Base-by-base conservation (phyloP, 148 eudicot species). In the Vaccinium vitisidaea region DNA sequence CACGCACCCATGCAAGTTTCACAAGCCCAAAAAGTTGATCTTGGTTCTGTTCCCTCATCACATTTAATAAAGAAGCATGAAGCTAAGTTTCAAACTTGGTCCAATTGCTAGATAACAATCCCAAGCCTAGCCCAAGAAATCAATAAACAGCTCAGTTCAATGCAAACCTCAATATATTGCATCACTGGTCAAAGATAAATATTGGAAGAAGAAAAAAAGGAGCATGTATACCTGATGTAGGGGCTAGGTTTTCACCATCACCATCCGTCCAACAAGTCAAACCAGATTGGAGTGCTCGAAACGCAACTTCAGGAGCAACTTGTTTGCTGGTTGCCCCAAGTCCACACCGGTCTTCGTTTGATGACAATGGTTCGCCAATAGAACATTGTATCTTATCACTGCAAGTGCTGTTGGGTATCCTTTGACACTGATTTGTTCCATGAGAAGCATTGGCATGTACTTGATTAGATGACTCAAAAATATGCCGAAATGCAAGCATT, bases 311-410 rank as follows among this genome's bases (percentile, higher is more conserved):
- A 79, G 85, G 50, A 80, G 23, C 63, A 78, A 80, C 61, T 43
- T 59, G 73, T 71, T 69, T 83, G 16, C 25, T 52, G 65, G 71
- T 63, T 75, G 32, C 71, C 55, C 27, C 43, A 84, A 75, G 83
- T 30, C 81, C 87, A 67, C 85, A 50, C 67, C 52, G 46, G 50
- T 59, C 84, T 84, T 83, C 92, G 67, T 87, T 80, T 55, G 85
- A 84, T 81, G 83, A 49, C 50, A 83, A 82, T 86, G 85, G 83
- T 82, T 83, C 71, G 18, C 63, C 49, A 71, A 83, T 59, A 61
- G 89, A 84, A 86, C 74, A 52, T 43, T 71, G 80, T 52, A 82
- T 30, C 77, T 82, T 77, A 61, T 63, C 71, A 71, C 82, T 74
- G 74, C 75, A 43, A 70, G 77, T 46, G 65, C 48, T 83, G 71